Conservation (phyloP, 495 filamentous ascomycete genomes). For the Lepidopterella palustris region DNA sequence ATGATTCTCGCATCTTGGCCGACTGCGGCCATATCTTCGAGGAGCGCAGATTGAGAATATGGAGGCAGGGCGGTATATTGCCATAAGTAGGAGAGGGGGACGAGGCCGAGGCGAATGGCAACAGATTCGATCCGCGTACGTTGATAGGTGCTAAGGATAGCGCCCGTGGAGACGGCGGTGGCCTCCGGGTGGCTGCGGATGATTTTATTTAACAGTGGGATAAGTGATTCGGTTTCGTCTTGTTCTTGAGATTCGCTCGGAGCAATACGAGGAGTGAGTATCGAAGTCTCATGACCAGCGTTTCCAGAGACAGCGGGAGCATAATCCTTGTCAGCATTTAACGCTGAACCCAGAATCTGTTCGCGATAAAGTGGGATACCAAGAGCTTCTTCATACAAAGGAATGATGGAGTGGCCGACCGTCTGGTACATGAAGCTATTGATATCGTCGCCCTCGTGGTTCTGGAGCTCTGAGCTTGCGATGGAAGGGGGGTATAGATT, state of each 20-base stretch:
- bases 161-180: slow-evolving; percentile 81
- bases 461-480: slow-evolving; percentile 12
- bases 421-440: slow-evolving; percentile 99
- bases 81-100: slow-evolving; percentile 83
- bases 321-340: slow-evolving; percentile 60
- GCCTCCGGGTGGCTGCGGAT: slow-evolving; percentile 60
- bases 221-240: slow-evolving; percentile 81
- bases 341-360: slow-evolving; percentile 60
- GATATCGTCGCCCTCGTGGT: slow-evolving; percentile 56
- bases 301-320: slow-evolving; percentile 11
- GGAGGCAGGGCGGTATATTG: slow-evolving; percentile 70
- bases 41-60: slow-evolving; percentile 44
- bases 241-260: neutral
- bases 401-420: slow-evolving; percentile 79
- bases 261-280: slow-evolving; percentile 19
- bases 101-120: slow-evolving; percentile 65
- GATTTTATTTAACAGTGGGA: slow-evolving; percentile 62
- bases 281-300: slow-evolving; percentile 1
- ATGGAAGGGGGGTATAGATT: slow-evolving; percentile 64
- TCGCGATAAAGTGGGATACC: slow-evolving; percentile 72
- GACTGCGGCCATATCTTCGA: slow-evolving; percentile 72
- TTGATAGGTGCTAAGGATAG: slow-evolving; percentile 92
- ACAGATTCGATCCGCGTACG: slow-evolving; percentile 89
- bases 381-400: slow-evolving; percentile 73
- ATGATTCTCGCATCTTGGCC: slow-evolving; percentile 80